Percentiles rank a stretch among this genome's conserved stretches.
These are phyloP conservation scores for Malus asiatica DNA, from an alignment of 306 rosid genomes.

Conservation along the genomic window DNA sequence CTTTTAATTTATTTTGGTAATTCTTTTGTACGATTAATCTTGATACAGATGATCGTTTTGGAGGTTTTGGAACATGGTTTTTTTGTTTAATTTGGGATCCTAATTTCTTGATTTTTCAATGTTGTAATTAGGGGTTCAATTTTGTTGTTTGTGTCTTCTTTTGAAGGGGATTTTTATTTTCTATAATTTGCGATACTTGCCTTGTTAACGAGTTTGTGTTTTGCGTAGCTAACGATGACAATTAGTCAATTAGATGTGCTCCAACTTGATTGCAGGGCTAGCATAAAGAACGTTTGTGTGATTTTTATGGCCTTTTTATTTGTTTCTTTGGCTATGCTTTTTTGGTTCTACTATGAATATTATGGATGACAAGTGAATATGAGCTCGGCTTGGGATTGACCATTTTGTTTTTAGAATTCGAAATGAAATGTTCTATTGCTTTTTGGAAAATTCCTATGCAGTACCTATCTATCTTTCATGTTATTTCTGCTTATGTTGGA, in stretches of 20 bases:
- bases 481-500: neutral
- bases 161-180: neutral
- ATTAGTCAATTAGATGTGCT: neutral
- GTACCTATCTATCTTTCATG: neutral
- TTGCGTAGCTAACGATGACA: neutral
- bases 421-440: neutral
- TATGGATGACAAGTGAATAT: neutral
- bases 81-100: neutral
- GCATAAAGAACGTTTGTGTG: neutral
- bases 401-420: neutral
- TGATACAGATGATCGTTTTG: neutral
- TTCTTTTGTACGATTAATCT: neutral
- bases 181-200: neutral
- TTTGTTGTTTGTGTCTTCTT: neutral
- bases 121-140: neutral
- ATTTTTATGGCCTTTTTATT: neutral
- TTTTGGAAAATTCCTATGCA: neutral
- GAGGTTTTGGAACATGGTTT: neutral
- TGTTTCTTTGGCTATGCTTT: neutral
- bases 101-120: neutral
- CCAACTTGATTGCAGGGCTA: neutral
- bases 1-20: neutral
- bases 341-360: neutral
- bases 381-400: neutral
- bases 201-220: neutral